Evolutionary conservation across 2,329 filamentous ascomycete genomes (phyloP).

Genomic region (Metarhizium album): DNA sequence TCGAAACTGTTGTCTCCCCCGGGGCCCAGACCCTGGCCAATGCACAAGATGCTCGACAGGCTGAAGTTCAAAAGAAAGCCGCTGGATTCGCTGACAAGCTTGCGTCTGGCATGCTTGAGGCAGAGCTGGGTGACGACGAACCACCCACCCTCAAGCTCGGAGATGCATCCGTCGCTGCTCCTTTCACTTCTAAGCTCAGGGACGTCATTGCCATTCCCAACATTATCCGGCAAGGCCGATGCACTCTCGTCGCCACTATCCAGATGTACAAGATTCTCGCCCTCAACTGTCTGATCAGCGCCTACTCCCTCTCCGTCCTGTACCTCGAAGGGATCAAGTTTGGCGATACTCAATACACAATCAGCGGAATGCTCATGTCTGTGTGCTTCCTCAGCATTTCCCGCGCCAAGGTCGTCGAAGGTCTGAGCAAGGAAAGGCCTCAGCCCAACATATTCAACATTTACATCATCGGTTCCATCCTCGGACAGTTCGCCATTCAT

Average conservation of each 20-base stretch:
- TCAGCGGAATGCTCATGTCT: conserved; percentile 99
- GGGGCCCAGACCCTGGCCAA: conserved; percentile 44
- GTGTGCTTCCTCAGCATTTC: conserved; percentile 98
- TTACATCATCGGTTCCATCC: conserved; percentile 95
- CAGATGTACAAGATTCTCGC: conserved; percentile 99
- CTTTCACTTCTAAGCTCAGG: conserved; percentile 93
- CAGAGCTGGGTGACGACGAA: conserved; percentile 77
- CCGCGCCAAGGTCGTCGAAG: conserved; percentile 91
- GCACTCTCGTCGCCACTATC: conserved; percentile 94
- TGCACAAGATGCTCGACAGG: conserved; percentile 27
- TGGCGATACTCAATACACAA: conserved; percentile 94
- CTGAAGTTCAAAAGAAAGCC: conserved; percentile 60
- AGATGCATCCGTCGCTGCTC: conserved; percentile 91
- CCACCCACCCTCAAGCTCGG: conserved; percentile 94
- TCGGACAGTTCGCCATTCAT: conserved; percentile 94
- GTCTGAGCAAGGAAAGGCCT: conserved; percentile 88
- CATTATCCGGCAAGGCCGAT: conserved; percentile 94
- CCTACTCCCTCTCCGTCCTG: conserved; percentile 90
- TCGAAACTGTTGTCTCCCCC: conserved; percentile 57
- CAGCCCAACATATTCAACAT: conserved; percentile 99
- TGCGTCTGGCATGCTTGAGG: conserved; percentile 78
- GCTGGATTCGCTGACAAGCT: conserved; percentile 77
- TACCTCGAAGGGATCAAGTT: conserved; percentile 99
- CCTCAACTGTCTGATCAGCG: conserved; percentile 93
- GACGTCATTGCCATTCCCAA: conserved; percentile 97